phyloP scores from a whole-genome alignment of 2,329 filamentous ascomycete genomes.

The Sphaerulina vaccinii region DNA sequence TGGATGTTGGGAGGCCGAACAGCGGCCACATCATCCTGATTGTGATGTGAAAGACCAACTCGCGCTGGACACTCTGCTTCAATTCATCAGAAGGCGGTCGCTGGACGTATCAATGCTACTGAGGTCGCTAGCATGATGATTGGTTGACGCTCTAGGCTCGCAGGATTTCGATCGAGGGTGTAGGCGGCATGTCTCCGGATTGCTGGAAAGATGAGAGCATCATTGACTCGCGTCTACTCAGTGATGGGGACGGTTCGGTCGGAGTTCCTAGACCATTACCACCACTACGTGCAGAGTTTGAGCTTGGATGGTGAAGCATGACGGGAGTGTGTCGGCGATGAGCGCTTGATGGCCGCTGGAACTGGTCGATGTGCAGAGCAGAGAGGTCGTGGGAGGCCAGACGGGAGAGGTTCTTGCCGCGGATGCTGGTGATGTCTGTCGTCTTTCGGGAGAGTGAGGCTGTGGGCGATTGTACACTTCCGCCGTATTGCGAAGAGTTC shows the following conservation, averaged over 20 bases:
- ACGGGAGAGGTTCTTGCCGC: constrained; percentile 30
- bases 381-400: constrained; percentile 32
- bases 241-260: constrained; percentile 28
- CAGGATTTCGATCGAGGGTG: constrained; percentile 50
- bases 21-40: too few species aligned
- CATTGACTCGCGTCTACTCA: constrained; percentile 49
- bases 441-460: constrained; percentile 40
- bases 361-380: constrained; percentile 23
- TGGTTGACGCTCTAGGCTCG: too few species aligned
- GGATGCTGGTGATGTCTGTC: constrained; percentile 22
- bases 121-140: too few species aligned
- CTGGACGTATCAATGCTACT: too few species aligned
- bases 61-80: too few species aligned
- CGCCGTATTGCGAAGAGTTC: constrained; percentile 31
- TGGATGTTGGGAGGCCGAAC: too few species aligned
- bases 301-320: constrained; percentile 21
- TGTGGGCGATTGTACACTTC: constrained; percentile 39
- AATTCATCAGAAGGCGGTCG: too few species aligned
- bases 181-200: constrained; percentile 37
- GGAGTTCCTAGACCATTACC: constrained; percentile 17
- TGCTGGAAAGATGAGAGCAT: constrained; percentile 33
- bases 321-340: constrained; percentile 32
- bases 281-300: constrained; percentile 9
- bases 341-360: constrained; percentile 33
- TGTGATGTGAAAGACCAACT: too few species aligned